Percentiles rank a stretch among this genome's conserved stretches.
These are phyloP conservation scores for Apiotrichum sp. DNA, from an alignment of 1,284 basidiomycete species.

Conservation along the genomic window DNA sequence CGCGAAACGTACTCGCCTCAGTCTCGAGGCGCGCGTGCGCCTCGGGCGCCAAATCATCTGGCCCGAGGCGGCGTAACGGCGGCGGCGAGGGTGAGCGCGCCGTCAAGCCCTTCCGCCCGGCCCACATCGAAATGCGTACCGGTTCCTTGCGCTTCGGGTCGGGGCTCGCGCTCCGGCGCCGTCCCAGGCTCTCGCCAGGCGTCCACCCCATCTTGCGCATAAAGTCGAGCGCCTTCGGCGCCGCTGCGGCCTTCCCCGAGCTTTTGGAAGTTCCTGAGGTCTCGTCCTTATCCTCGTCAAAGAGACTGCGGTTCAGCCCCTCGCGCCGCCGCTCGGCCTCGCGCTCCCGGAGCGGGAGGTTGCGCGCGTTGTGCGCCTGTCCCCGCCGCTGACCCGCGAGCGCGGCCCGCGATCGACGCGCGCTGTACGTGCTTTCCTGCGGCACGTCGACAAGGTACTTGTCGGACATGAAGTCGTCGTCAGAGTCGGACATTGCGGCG, in stretches of 20 bases:
- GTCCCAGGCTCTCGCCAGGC: slow-evolving; percentile 41
- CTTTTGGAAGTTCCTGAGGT: neutral
- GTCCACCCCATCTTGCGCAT: slow-evolving; percentile 50
- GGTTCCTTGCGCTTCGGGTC: slow-evolving; percentile 31
- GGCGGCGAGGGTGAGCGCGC: slow-evolving; percentile 38
- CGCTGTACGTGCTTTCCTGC: slow-evolving; percentile 27
- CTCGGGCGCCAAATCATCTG: slow-evolving; percentile 25
- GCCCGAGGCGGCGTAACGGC: slow-evolving; percentile 23
- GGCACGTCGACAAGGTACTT: slow-evolving; percentile 40
- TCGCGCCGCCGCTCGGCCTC: slow-evolving; percentile 35
- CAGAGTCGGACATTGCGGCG: slow-evolving; percentile 40
- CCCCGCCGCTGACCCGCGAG: slow-evolving; percentile 26
- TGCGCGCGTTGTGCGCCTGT: slow-evolving; percentile 30
- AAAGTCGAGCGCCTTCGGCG: slow-evolving; percentile 38
- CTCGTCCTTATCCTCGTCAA: slow-evolving; percentile 18
- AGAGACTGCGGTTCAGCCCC: slow-evolving; percentile 36
- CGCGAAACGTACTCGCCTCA: slow-evolving; percentile 37
- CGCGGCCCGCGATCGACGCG: slow-evolving; percentile 19
- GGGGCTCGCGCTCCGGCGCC: slow-evolving; percentile 16
- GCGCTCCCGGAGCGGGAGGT: slow-evolving; percentile 8
- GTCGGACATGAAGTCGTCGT: slow-evolving; percentile 49
- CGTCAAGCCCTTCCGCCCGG: slow-evolving; percentile 32
- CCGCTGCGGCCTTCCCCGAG: slow-evolving; percentile 7
- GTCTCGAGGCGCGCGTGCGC: slow-evolving; percentile 27
- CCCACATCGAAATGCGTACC: slow-evolving; percentile 45